Evolutionary conservation across 179 eudicot genomes (phyloP).

Genomic region (Silene noctiflora): DNA sequence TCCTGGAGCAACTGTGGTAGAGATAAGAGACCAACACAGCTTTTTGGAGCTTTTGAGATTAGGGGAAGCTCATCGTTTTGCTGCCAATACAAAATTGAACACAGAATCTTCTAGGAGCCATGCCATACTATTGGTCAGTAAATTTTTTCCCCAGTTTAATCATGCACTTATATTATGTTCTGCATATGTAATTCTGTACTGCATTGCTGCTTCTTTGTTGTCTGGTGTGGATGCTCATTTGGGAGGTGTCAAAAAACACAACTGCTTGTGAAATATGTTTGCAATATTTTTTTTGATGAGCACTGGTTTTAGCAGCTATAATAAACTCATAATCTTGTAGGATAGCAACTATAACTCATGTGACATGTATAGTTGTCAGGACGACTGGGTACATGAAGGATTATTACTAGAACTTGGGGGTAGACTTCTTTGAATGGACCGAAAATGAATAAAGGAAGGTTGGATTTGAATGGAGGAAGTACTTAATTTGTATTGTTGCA

Average conservation of each 20-base stretch:
- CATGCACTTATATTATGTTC: neutral
- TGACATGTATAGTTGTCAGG: neutral
- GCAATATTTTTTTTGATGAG: neutral
- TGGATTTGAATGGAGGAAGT: no score
- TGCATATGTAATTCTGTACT: neutral
- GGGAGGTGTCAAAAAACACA: neutral
- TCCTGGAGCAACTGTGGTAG: conserved; percentile 90
- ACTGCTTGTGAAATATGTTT: neutral
- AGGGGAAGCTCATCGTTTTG: conserved; percentile 94
- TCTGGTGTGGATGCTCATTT: conserved; percentile 1
- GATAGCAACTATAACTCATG: neutral
- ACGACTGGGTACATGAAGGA: neutral
- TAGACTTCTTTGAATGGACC: no score
- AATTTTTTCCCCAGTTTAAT: neutral
- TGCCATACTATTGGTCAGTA: conserved; percentile 83
- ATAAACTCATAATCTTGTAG: neutral
- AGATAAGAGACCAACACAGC: conserved; percentile 66
- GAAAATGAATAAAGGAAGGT: no score
- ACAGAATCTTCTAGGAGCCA: conserved; percentile 99
- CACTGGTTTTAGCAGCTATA: neutral
- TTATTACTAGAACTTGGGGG: neutral
- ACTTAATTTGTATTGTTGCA: no score
- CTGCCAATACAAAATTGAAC: conserved; percentile 94
- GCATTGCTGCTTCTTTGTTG: neutral
- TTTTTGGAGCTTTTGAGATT: conserved; percentile 76